phyloP scores from a whole-genome alignment of 371 early-diverging fungal genomes.

The Zychaea mexicana region DNA sequence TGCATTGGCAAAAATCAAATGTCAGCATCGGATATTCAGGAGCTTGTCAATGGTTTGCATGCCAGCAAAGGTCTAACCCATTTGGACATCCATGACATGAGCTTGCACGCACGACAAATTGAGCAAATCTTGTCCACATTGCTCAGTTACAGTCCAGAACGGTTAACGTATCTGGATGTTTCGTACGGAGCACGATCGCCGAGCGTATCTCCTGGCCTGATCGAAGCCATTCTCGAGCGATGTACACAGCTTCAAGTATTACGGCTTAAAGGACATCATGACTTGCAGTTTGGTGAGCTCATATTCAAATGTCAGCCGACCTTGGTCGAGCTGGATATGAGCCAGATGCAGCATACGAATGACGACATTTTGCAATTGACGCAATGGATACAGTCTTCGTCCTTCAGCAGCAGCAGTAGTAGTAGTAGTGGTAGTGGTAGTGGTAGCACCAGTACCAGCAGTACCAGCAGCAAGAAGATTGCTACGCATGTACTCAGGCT shows the following conservation, averaged over 20 bases:
- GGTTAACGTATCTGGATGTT: slow-evolving; percentile 20
- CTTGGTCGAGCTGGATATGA: not conserved
- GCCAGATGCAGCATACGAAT: not conserved
- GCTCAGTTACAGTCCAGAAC: slow-evolving; percentile 19
- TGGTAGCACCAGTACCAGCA: too few relatives aligned
- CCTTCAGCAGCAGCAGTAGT: not conserved
- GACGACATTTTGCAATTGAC: not conserved
- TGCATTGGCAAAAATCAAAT: slow-evolving; percentile 33
- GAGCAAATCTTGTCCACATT: slow-evolving; percentile 25
- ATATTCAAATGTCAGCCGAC: not conserved
- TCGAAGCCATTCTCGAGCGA: slow-evolving; percentile 22
- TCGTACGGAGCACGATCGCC: slow-evolving; percentile 8
- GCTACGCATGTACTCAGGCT: slow-evolving; percentile 21
- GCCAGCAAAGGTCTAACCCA: slow-evolving; percentile 27
- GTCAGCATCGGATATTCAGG: slow-evolving; percentile 23
- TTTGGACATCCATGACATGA: slow-evolving; percentile 33
- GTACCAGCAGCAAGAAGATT: not conserved
- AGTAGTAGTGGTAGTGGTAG: not conserved
- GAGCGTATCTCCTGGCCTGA: slow-evolving; percentile 14
- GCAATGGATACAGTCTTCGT: not conserved
- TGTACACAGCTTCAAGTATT: slow-evolving; percentile 26
- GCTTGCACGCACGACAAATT: slow-evolving; percentile 23
- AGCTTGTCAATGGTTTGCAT: slow-evolving; percentile 28
- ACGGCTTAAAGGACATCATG: slow-evolving; percentile 3
- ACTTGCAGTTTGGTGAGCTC: not conserved